Percentiles rank a stretch among this genome's conserved stretches.
phyloP scores from a whole-genome alignment of 352 stramenopile genomes.

The Pythium scleroteichum region DNA sequence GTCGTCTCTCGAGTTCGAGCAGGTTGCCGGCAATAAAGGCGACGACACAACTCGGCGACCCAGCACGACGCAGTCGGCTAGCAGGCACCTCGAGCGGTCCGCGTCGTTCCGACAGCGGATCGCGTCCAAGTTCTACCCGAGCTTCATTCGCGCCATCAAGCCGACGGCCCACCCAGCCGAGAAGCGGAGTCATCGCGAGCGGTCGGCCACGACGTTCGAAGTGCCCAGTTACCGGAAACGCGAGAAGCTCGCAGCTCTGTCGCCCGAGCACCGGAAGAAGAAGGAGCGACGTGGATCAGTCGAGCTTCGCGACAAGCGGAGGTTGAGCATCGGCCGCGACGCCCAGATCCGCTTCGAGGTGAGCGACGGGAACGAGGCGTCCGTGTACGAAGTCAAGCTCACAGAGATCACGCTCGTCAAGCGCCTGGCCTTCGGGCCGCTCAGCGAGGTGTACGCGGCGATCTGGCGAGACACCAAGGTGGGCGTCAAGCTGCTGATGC shows the following conservation, averaged over 20 bases:
- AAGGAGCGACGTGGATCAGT: slow-evolving; percentile 66
- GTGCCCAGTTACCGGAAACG: slow-evolving; percentile 58
- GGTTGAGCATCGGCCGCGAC: slow-evolving; percentile 58
- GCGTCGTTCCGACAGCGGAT: slow-evolving; percentile 24
- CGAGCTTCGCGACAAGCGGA: slow-evolving; percentile 53
- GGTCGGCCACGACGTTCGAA: slow-evolving; percentile 52
- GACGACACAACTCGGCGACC: slow-evolving; percentile 10
- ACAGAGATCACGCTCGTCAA: slow-evolving; percentile 76
- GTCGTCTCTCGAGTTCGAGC: slow-evolving; percentile 14
- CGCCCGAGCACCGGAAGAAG: slow-evolving; percentile 49
- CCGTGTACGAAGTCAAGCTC: slow-evolving; percentile 81
- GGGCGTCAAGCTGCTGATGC: slow-evolving; percentile 78
- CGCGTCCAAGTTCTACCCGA: slow-evolving; percentile 12
- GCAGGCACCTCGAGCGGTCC: neutral
- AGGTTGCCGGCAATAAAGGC: neutral
- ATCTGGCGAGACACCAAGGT: slow-evolving; percentile 79
- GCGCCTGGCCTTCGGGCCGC: slow-evolving; percentile 61
- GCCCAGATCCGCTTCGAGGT: slow-evolving; percentile 71
- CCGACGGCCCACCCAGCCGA: slow-evolving; percentile 10
- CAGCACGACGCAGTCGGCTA: slow-evolving; percentile 2
- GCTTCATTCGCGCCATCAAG: slow-evolving; percentile 14
- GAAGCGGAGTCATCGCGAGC: slow-evolving; percentile 4
- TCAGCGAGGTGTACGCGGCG: slow-evolving; percentile 77
- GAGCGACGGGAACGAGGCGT: slow-evolving; percentile 58
- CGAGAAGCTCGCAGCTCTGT: slow-evolving; percentile 53